Evolutionary conservation across 176 grass and related monocot genomes (phyloP), one percentile per base, ranked within the genome.

Genomic region (Eleusine indica): DNA sequence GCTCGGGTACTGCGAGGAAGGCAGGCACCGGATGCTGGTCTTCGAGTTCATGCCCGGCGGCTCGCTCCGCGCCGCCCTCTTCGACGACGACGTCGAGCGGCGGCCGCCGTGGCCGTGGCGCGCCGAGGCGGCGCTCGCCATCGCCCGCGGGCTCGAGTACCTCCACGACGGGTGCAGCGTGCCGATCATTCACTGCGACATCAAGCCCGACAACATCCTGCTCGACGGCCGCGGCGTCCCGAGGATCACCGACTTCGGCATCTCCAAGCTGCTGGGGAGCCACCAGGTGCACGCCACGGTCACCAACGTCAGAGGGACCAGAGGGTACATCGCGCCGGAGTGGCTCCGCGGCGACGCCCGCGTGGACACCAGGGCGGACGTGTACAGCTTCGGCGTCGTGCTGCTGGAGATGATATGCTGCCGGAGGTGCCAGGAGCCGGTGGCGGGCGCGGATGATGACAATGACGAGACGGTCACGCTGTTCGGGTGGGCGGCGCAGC

Each of bases 141-240:
- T 87, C 1, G 86, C 86, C 17, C 62, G 12, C 1, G 73, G 66
- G 21, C 0, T 77, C 0, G 79, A 87, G 72, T 87, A 82, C 73
- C 73, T 87, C 17, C 79, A 82, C 12, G 52, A 77, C 12, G 79
- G 86, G 0, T 82, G 86, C 66, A 1, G 12, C 1, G 14, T 53
- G 0, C 53, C 16, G 17, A 87, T 87, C n/a, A 82, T 82, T 53
- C 86, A 87, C 32, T 82, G 79, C 3, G 79, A 87, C 73, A 87
- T 87, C 65, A 87, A 87, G 73, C 65, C 79, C 0, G 79, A 71
- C 10, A 87, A 87, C 54, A 87, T 82, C 1, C 73, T 87, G 3
- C 37, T 87, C 0, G 53, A 82, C 22, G 64, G 0, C 9, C 29
- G 0, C 0, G 4, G 44, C 3, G 4, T 3, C 0, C 51, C 85